Base-by-base conservation (phyloP, 1,284 basidiomycete species). In the Ceratobasidium papillatum region DNA sequence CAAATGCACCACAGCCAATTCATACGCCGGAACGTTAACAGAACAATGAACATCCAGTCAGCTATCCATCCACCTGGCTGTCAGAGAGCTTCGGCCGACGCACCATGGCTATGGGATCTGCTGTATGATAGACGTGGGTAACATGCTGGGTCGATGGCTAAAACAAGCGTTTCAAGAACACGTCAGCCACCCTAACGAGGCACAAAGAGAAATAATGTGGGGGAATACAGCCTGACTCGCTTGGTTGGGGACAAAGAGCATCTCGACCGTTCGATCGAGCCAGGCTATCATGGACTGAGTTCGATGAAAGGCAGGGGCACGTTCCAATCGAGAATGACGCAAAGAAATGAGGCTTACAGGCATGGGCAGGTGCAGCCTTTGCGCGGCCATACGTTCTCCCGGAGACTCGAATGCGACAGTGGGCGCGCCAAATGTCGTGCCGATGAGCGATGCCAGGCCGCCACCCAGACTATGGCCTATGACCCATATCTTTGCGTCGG, bases 351-450 rank as follows among this genome's bases (percentile, higher is more conserved):
- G 27, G 74, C 76, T 64, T 43, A 78, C 77, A 19, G 92, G 91
- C n/a, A 91, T 81, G 0, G 91, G 91, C 4, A 99, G 89, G 79
- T 96, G 94, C 3, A 99, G 88, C 47, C 98, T 89, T 30, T 86
- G 82, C 0, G 98, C 94, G 2, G 97, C 93, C 58, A 98, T 86
- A 14, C 90, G 87, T 80, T 99, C 98, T 19, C 95, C 96, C 0
- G 96, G 96, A 12, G 95, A 88, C 83, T 78, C 96, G 80, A 96
- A 98, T 0, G 96, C 91, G 52, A 99, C 91, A 0, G 91, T 92
- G 0, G 97, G 98, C 1, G 95, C 86, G n/a, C 96, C 98, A 80
- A 96, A 99, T 0, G 97, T 97, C 1, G 93, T 88, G 0, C 94
- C 96, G 3, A 99, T 87, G 49, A 99, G 87, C 14, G 93, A 90